Base-by-base conservation (phyloP, 495 filamentous ascomycete genomes). In the Annulohypoxylon moriforme region DNA sequence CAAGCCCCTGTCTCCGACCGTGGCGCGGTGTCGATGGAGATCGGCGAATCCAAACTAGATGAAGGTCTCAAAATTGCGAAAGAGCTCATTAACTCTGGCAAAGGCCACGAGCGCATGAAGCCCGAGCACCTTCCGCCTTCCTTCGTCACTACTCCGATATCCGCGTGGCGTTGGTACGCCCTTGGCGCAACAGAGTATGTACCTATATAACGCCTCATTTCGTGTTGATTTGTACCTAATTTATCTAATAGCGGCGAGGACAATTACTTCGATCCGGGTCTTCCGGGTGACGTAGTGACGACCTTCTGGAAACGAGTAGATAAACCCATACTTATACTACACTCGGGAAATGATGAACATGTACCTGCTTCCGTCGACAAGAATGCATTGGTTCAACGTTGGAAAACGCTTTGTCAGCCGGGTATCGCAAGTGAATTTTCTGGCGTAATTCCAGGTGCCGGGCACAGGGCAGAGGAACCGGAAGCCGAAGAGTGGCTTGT, bases 241-340 rank as follows among this genome's bases (percentile, higher is more conserved):
- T 29, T 55, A 10, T 14, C 36, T 68, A 11, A 56, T 73, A 88
- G 78, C 67, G 91, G 92, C 11, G 90, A 90, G 52, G 95, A 99
- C 79, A 96, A 98, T 78, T 91, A 92, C 69, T 99, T 98, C 81
- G 93, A 90, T 64, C 91, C 91, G 6, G 93, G 95, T 77, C 80
- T 97, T 49, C 76, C 78, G 0, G 89, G 92, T 52, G 79, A 86
- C 53, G 78, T 84, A 59, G 78, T 94, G 46, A 58, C 67, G 47
- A 72, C 80, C 46, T 92, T 86, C 25, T 97, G 96, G 86, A 79
- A 92, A 42, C 83, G 83, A 25, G 67, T 84, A 58, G 72, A 83
- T 34, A 87, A 84, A 29, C 84, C 89, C 10, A 58, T 94, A 40
- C 80, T 88, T 68, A 85, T 91, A 25, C 77, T 97, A 64, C 90